Evolutionary conservation across 2,329 filamentous ascomycete genomes (phyloP), one percentile per base, ranked within the genome.

Genomic region (Fusarium chlamydosporum): DNA sequence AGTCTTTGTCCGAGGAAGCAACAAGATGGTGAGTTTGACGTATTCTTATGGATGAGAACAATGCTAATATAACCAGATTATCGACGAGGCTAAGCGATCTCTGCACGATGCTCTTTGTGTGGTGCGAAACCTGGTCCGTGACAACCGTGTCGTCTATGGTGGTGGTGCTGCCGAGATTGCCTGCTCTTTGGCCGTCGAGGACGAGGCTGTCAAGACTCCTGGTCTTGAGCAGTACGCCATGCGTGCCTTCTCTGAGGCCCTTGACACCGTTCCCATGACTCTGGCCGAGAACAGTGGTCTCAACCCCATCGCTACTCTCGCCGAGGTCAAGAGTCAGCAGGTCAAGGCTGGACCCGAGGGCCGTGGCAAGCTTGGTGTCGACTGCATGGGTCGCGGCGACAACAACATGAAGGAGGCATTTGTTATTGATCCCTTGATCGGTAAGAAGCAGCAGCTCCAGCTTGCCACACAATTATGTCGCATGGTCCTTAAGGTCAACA

Each of bases 171-270:
- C 96, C 47, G 96, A 99, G 81, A 96, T 99, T 78, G 94, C 96
- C 67, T 99, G 96, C 85, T 97, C 94, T 23, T 84, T 99, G 56
- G 96, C 96, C 4, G 95, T 99, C 45, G 95, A 98, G 81, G 94
- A 97, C 75, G 95, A 93, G 27, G 95, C 95, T 42, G 90, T 94
- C 76, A 93, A 97, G 89, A 97, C 93, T 53, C 93, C 94, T 26
- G 96, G 96, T n/a, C 88, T 99, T 38, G 95, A 97, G 82, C 96
- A 99, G 82, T 99, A 99, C 81, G 94, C 95, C 71, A 99, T 99
- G 95, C 92, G 96, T 66, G 96, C 96, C 26, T 99, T 99, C 78
- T 89, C 96, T 65, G 95, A 98, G 80, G 96, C 96, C 7, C 88
- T 99, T 35, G 96, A 99, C 80, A 87, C 92, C 3, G 87, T 99